These are phyloP conservation scores for Scytalidium sp. DNA, from an alignment of 2,329 filamentous ascomycete species.

Conservation along the genomic window DNA sequence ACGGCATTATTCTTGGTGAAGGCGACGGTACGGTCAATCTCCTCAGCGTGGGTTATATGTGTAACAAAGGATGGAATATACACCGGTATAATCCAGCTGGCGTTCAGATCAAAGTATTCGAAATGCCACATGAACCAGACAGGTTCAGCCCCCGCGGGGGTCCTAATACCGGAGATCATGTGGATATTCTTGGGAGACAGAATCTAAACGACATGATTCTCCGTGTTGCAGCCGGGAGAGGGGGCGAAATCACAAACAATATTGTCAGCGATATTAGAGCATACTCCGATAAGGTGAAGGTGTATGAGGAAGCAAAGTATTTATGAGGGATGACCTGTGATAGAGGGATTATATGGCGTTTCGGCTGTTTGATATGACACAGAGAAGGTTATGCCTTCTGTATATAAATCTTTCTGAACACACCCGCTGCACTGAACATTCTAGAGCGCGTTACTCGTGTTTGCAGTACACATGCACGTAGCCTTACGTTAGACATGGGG, in stretches of 20 bases:
- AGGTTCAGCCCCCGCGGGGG: constrained; percentile 79
- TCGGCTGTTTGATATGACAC: background rate
- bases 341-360: background rate
- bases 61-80: constrained; percentile 89
- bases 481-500: too few relatives aligned
- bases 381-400: background rate
- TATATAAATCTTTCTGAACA: background rate
- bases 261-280: constrained; percentile 78
- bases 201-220: constrained; percentile 89
- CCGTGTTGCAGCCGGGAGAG: constrained; percentile 79
- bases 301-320: constrained; percentile 38
- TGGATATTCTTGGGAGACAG: constrained; percentile 88
- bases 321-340: constrained; percentile 6
- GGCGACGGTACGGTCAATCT: constrained; percentile 95
- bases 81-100: constrained; percentile 90
- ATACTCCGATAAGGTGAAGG: constrained; percentile 80
- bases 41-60: constrained; percentile 95
- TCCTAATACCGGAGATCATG: constrained; percentile 78
- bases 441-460: too few relatives aligned
- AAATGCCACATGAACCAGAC: constrained; percentile 97
- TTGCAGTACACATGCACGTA: too few relatives aligned
- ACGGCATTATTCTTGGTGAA: constrained; percentile 92
- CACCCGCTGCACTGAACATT: background rate
- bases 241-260: constrained; percentile 72
- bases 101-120: constrained; percentile 76